These are phyloP conservation scores for Sphaerobolus stellatus DNA, from an alignment of 1,284 basidiomycete species.

Conservation along the genomic window DNA sequence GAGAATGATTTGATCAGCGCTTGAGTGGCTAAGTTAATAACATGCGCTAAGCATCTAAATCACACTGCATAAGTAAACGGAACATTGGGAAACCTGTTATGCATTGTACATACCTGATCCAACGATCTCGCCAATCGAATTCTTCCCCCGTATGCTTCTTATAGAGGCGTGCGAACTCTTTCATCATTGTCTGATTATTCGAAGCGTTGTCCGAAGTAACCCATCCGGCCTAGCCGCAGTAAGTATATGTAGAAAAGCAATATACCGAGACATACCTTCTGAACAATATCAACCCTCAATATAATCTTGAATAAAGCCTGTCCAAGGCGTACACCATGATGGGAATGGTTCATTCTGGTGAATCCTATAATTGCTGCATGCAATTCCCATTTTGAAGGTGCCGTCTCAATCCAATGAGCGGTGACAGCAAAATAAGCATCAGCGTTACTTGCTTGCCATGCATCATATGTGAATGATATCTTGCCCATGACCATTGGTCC, in stretches of 20 bases:
- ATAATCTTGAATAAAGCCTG: conserved; percentile 33
- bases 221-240: conserved; percentile 29
- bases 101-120: conserved; percentile 24
- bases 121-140: conserved; percentile 16
- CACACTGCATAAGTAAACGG: conserved; percentile 16
- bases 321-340: conserved; percentile 31
- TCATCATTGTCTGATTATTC: conserved; percentile 36
- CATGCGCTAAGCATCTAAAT: conserved; percentile 25
- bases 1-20: conserved; percentile 17
- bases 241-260: conserved; percentile 7
- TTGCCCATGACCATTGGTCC: conserved; percentile 30
- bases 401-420: conserved; percentile 38
- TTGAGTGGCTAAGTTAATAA: conserved; percentile 22
- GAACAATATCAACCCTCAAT: conserved; percentile 24
- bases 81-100: no score
- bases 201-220: conserved; percentile 37
- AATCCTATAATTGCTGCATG: conserved; percentile 35
- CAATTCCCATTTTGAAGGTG: conserved; percentile 23
- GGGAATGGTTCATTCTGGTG: conserved; percentile 31
- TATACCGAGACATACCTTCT: conserved; percentile 22
- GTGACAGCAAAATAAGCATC: conserved; percentile 39
- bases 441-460: conserved; percentile 37
- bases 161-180: conserved; percentile 20
- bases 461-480: conserved; percentile 36
- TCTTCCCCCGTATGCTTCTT: conserved; percentile 11